phyloP scores from a whole-genome alignment of 1,139 yeast species.

The Yamadazyma oceani region DNA sequence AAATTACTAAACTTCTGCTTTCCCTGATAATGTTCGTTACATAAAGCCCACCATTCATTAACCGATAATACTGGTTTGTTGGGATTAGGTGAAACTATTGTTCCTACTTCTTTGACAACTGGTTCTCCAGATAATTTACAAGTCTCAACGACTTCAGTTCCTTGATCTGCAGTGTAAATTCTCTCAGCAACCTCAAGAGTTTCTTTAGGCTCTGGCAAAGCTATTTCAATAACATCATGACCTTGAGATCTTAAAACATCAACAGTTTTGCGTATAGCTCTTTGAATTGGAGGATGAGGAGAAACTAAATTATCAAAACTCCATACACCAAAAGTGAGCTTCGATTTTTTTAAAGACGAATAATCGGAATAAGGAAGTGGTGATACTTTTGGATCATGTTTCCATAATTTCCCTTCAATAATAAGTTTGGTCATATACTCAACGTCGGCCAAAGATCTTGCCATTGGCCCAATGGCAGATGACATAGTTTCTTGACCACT shows the following conservation, averaged over 20 bases:
- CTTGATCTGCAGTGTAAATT: slow-evolving; percentile 18
- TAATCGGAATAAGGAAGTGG: slow-evolving; percentile 17
- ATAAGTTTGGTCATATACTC: slow-evolving; percentile 22
- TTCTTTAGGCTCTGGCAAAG: slow-evolving; percentile 11
- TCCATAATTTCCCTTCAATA: slow-evolving; percentile 19
- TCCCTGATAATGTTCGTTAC: slow-evolving; percentile 24
- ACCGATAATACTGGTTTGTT: slow-evolving; percentile 16
- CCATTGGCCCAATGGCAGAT: slow-evolving; percentile 25
- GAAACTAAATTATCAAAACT: slow-evolving; percentile 12
- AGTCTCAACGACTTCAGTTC: slow-evolving; percentile 13
- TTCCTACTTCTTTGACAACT: slow-evolving; percentile 11
- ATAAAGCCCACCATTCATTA: slow-evolving; percentile 33
- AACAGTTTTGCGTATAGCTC: slow-evolving; percentile 15
- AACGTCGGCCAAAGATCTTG: slow-evolving; percentile 22
- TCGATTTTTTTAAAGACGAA: slow-evolving; percentile 3
- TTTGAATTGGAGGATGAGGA: slow-evolving; percentile 20
- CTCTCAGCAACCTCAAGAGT: slow-evolving; percentile 8
- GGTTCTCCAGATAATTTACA: slow-evolving; percentile 20
- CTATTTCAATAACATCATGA: slow-evolving; percentile 18
- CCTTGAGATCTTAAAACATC: slow-evolving; percentile 16
- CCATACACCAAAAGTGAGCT: slow-evolving; percentile 18
- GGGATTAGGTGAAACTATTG: neutral
- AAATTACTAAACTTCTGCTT: slow-evolving; percentile 28
- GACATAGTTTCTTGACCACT: slow-evolving; percentile 22
- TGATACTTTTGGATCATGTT: slow-evolving; percentile 15